Evolutionary conservation across 2,329 filamentous ascomycete species (phyloP).

Genomic region (Fusarium pseudonygamai): DNA sequence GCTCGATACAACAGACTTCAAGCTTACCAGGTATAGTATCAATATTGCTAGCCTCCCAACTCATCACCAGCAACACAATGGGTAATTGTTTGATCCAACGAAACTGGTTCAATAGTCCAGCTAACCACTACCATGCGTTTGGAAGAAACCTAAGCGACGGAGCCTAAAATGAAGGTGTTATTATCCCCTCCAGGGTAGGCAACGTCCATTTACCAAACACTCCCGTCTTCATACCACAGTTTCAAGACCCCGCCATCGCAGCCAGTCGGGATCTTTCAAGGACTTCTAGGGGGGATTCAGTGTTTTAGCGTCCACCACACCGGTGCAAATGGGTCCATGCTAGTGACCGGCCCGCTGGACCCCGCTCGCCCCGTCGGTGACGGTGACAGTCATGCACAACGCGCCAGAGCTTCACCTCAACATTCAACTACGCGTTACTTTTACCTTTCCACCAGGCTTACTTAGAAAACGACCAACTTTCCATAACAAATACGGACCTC

Average conservation of each 20-base stretch:
- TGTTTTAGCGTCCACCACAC: constrained; percentile 36
- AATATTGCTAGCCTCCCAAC: background rate
- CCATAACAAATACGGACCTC: background rate
- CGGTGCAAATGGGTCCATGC: constrained; percentile 23
- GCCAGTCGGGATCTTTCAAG: constrained; percentile 19
- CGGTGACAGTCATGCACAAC: constrained; percentile 12
- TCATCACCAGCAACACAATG: background rate
- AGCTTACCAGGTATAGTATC: too few relatives aligned
- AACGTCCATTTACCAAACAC: background rate
- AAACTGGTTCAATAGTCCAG: background rate
- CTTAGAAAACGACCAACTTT: background rate
- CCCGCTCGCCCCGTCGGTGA: constrained; percentile 20
- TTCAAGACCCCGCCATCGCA: background rate
- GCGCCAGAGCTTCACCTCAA: constrained; percentile 20
- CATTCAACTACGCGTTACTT: constrained; percentile 23
- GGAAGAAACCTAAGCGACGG: background rate
- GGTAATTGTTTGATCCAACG: background rate
- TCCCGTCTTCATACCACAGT: background rate
- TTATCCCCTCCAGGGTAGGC: background rate
- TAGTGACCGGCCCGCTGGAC: constrained; percentile 33
- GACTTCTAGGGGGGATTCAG: constrained; percentile 4
- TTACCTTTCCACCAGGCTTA: background rate
- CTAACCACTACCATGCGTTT: background rate
- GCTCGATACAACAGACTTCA: rapidly evolving
- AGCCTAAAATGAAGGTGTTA: background rate